These are phyloP conservation scores for Fagus crenata DNA, from an alignment of 306 rosid species.

Conservation along the genomic window DNA sequence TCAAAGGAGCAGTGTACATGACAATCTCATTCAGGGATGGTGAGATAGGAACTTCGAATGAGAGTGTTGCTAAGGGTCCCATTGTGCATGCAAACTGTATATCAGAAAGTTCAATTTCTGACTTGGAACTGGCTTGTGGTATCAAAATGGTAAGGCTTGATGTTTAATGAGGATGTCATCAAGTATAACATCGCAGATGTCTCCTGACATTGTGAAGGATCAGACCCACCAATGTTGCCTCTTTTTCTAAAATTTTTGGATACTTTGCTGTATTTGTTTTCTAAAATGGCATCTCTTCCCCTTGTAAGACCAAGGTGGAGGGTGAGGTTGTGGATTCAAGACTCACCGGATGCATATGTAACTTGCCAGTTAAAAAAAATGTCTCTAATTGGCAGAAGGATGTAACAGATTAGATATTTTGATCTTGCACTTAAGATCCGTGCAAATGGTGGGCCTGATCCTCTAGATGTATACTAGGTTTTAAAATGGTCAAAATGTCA, in stretches of 20 bases:
- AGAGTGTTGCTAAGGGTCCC: constrained; percentile 48
- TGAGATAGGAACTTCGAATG: constrained; percentile 34
- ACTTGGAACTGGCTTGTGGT: constrained; percentile 45
- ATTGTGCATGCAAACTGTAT: constrained; percentile 76
- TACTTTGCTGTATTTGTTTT: neutral
- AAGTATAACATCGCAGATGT: constrained; percentile 10
- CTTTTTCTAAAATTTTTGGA: neutral
- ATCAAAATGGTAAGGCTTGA: constrained; percentile 49
- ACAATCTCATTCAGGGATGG: constrained; percentile 36
- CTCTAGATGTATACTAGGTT: neutral
- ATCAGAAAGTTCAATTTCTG: constrained; percentile 43
- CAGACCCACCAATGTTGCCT: constrained; percentile 5
- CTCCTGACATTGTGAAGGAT: constrained; percentile 10
- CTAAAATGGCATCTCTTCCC: too few species aligned
- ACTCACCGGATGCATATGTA: too few species aligned
- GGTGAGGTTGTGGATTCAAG: too few species aligned
- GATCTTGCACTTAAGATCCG: neutral
- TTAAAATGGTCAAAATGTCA: neutral
- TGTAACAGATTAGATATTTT: neutral
- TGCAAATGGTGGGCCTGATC: constrained; percentile 14
- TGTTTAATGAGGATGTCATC: constrained; percentile 14
- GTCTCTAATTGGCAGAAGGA: neutral
- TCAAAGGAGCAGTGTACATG: constrained; percentile 67
- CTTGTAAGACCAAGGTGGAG: too few species aligned
- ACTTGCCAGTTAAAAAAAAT: neutral